These are phyloP conservation scores for Pestalotiopsis sp. DNA, from an alignment of 2,329 filamentous ascomycete genomes.

Conservation along the genomic window DNA sequence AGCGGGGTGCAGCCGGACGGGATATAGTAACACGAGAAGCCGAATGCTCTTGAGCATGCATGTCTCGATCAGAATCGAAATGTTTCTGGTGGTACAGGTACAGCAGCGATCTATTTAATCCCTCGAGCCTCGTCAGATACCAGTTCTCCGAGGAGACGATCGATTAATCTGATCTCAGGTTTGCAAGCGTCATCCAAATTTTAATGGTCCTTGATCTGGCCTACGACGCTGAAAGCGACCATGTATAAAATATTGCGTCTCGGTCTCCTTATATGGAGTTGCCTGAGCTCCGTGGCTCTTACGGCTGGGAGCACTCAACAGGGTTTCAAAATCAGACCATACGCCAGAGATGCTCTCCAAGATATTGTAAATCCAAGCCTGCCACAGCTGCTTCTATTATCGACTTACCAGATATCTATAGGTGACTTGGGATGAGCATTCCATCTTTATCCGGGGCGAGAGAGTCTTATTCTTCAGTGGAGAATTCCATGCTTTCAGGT, in stretches of 20 bases:
- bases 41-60: background rate
- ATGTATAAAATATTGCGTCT: background rate
- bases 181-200: background rate
- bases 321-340: background rate
- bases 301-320: background rate
- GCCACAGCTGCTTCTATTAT: background rate
- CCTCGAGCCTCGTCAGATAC: background rate
- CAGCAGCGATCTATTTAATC: background rate
- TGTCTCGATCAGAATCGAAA: background rate
- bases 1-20: background rate
- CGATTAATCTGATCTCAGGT: background rate
- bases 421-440: slow-evolving; percentile 74
- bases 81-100: background rate
- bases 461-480: slow-evolving; percentile 73
- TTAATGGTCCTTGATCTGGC: background rate
- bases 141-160: background rate
- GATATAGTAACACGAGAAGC: background rate
- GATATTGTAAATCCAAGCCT: background rate
- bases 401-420: background rate
- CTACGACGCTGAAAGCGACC: background rate
- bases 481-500: slow-evolving; percentile 70
- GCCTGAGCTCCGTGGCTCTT: background rate
- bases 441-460: slow-evolving; percentile 70
- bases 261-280: background rate
- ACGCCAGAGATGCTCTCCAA: slow-evolving; percentile 1